A percentile compares a stretch with the other conserved stretches of the same genome.
phyloP scores from a whole-genome alignment of 768 basidiomycete genomes.

The Punctularia strigosozonata region DNA sequence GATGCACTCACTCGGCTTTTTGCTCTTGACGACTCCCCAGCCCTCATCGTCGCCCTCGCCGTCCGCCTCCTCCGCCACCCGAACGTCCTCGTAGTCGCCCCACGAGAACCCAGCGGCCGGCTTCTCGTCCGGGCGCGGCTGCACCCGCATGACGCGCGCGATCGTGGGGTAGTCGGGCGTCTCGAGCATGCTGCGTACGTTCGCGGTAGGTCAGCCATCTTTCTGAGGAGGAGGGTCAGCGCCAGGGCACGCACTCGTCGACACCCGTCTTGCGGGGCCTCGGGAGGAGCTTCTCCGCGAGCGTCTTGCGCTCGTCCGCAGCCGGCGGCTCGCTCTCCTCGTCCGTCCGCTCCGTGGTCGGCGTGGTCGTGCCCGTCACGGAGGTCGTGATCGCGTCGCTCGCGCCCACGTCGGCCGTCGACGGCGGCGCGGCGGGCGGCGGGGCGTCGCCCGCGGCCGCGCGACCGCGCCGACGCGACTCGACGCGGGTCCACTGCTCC shows the following conservation, averaged over 20 bases:
- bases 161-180: slow-evolving; percentile 39
- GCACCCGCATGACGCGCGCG: slow-evolving; percentile 62
- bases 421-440: slow-evolving; percentile 6
- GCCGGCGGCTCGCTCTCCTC: slow-evolving; percentile 12
- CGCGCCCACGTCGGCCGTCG: slow-evolving; percentile 22
- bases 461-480: slow-evolving; percentile 31
- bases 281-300: slow-evolving; percentile 55
- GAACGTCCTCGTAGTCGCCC: slow-evolving; percentile 69
- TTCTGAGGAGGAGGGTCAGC: not conserved
- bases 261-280: slow-evolving; percentile 54
- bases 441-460: slow-evolving; percentile 2
- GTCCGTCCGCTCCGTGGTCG: slow-evolving; percentile 20
- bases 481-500: slow-evolving; percentile 65
- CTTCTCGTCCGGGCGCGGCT: slow-evolving; percentile 40
- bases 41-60: slow-evolving; percentile 63
- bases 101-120: slow-evolving; percentile 60
- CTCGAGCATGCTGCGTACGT: slow-evolving; percentile 51
- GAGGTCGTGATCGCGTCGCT: slow-evolving; percentile 39
- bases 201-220: too few relatives aligned
- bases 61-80: slow-evolving; percentile 32
- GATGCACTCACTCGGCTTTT: slow-evolving; percentile 23
- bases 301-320: slow-evolving; percentile 22
- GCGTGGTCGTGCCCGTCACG: slow-evolving; percentile 28
- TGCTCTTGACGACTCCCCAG: slow-evolving; percentile 67
- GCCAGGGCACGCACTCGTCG: slow-evolving; percentile 46